A percentile compares a stretch with the other conserved stretches of the same genome.
Conservation (phyloP, 352 stramenopile genomes). For the Peronosclerospora sorghi region DNA sequence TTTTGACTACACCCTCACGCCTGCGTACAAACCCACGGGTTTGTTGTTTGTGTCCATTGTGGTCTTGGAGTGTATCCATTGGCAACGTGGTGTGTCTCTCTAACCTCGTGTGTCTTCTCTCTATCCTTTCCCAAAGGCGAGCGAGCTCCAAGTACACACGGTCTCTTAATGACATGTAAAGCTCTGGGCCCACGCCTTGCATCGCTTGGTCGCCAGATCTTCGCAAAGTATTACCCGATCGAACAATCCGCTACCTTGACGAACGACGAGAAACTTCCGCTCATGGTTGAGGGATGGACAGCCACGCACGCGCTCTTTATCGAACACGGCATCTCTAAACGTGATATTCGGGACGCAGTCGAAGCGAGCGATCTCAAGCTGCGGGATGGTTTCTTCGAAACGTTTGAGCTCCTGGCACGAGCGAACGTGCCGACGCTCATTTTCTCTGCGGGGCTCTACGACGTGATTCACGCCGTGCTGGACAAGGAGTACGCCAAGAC, state of each 20-base stretch:
- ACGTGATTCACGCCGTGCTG: conserved; percentile 74
- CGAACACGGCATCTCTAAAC: conserved; percentile 37
- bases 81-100: too few species aligned
- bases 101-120: too few species aligned
- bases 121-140: too few species aligned
- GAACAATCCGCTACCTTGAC: conserved; percentile 55
- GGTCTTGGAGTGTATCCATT: too few species aligned
- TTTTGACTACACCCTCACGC: conserved; percentile 77
- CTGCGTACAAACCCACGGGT: conserved; percentile 43
- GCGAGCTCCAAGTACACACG: conserved; percentile 40
- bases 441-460: conserved; percentile 59
- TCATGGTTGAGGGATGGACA: conserved; percentile 68
- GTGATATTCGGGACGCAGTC: conserved; percentile 35
- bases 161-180: conserved; percentile 36
- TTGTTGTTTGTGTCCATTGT: not conserved
- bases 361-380: conserved; percentile 39
- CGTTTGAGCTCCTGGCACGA: conserved; percentile 42
- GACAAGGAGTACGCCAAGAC: conserved; percentile 47
- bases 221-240: conserved; percentile 71
- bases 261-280: conserved; percentile 62
- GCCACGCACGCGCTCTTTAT: conserved; percentile 43
- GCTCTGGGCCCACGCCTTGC: conserved; percentile 25
- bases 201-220: conserved; percentile 30
- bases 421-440: conserved; percentile 63
- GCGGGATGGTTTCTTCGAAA: conserved; percentile 45